These are phyloP conservation scores for Hyaloscypha bicolor DNA, from an alignment of 495 filamentous ascomycete genomes.

Conservation along the genomic window DNA sequence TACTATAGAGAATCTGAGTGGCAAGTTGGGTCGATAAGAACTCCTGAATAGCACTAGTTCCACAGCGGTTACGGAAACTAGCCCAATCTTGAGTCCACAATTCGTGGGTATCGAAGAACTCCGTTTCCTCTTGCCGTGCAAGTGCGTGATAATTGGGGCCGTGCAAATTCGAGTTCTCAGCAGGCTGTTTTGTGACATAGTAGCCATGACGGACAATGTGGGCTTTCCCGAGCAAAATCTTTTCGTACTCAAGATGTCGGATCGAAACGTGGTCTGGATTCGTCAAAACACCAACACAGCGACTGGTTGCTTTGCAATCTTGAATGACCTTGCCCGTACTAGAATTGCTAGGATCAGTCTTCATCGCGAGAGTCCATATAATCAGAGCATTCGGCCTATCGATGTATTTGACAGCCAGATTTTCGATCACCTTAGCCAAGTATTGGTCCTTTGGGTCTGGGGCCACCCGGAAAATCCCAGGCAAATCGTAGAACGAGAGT, in stretches of 20 bases:
- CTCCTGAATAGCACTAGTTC: conserved; percentile 56
- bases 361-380: conserved; percentile 75
- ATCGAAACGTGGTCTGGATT: conserved; percentile 64
- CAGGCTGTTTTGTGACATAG: conserved; percentile 62
- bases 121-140: conserved; percentile 58
- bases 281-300: conserved; percentile 77
- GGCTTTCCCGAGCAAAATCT: conserved; percentile 56
- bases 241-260: conserved; percentile 52
- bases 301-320: conserved; percentile 53
- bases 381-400: conserved; percentile 65
- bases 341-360: conserved; percentile 70
- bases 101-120: conserved; percentile 53
- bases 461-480: conserved; percentile 72
- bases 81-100: conserved; percentile 46
- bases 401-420: conserved; percentile 69
- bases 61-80: conserved; percentile 54
- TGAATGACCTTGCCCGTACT: conserved; percentile 62
- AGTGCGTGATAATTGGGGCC: conserved; percentile 45
- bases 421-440: conserved; percentile 66
- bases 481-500: conserved; percentile 79
- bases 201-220: conserved; percentile 57
- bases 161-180: conserved; percentile 39
- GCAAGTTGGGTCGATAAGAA: conserved; percentile 57
- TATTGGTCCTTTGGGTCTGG: conserved; percentile 51
- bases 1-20: conserved; percentile 48